phyloP scores from a whole-genome alignment of 2,329 filamentous ascomycete genomes.

The Helotiales sp. region DNA sequence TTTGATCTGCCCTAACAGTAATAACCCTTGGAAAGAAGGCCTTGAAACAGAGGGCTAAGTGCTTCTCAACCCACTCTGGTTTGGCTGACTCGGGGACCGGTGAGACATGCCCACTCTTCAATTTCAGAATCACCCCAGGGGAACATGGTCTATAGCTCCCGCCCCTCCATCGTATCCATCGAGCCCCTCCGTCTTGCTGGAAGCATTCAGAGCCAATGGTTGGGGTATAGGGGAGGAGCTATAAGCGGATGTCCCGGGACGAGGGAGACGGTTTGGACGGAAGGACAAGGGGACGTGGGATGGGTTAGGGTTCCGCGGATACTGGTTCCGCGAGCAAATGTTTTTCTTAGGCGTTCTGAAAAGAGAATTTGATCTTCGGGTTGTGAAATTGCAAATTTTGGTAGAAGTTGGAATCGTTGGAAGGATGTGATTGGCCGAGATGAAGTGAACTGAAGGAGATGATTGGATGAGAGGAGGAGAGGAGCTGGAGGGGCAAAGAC shows the following conservation, averaged over 20 bases:
- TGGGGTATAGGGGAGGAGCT: neutral
- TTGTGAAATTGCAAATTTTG: neutral
- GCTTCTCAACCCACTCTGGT: too few relatives aligned
- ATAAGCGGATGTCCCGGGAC: constrained; percentile 2
- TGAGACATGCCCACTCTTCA: too few relatives aligned
- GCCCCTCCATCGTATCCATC: neutral
- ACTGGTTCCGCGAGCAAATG: neutral
- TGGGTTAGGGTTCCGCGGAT: neutral
- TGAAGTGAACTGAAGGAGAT: neutral
- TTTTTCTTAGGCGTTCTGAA: neutral
- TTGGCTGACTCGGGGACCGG: too few relatives aligned
- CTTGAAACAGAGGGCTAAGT: too few relatives aligned
- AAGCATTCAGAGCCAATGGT: neutral
- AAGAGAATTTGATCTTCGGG: too few relatives aligned
- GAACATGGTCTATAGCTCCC: neutral
- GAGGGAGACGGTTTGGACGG: constrained; percentile 1
- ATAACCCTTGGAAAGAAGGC: too few relatives aligned
- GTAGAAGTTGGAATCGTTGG: neutral
- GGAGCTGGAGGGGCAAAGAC: neutral
- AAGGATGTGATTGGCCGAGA: neutral
- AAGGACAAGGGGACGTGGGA: neutral
- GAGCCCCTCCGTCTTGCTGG: too few relatives aligned
- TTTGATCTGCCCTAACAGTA: too few relatives aligned
- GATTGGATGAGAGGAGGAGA: neutral
- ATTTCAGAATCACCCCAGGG: too few relatives aligned